A percentile compares a stretch with the other conserved stretches of the same genome.
phyloP scores from a whole-genome alignment of 2,329 filamentous ascomycete genomes.

The Beauveria medogensis region DNA sequence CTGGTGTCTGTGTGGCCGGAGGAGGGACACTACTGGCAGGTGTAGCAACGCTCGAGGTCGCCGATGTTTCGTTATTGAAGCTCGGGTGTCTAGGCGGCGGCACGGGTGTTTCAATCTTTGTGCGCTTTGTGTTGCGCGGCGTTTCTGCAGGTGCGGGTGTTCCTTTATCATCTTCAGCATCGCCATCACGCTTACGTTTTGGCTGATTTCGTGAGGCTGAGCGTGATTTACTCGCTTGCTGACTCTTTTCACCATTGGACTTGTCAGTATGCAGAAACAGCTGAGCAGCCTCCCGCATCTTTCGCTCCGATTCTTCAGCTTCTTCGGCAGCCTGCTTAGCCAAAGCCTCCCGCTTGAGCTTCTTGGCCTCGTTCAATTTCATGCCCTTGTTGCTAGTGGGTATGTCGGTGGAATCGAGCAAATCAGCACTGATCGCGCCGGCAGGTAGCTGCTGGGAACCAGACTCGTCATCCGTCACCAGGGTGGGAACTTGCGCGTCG shows the following conservation, averaged over 20 bases:
- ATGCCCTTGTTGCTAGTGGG: conserved; percentile 64
- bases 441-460: conserved; percentile 46
- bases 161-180: conserved; percentile 23
- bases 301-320: conserved; percentile 48
- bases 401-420: conserved; percentile 51
- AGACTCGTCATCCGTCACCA: conserved; percentile 39
- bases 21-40: conserved; percentile 11
- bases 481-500: conserved; percentile 30
- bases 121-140: conserved; percentile 40
- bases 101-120: conserved; percentile 50
- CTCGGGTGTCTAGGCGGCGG: conserved; percentile 34
- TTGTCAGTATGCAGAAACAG: conserved; percentile 29
- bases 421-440: conserved; percentile 51
- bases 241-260: conserved; percentile 15
- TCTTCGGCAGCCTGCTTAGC: conserved; percentile 55
- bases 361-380: conserved; percentile 72
- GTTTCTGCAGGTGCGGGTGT: conserved; percentile 21
- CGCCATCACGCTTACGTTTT: conserved; percentile 39
- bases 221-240: conserved; percentile 21
- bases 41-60: conserved; percentile 12
- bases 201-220: conserved; percentile 25
- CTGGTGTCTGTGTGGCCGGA: conserved; percentile 32
- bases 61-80: conserved; percentile 22
- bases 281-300: conserved; percentile 41
- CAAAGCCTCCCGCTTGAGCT: conserved; percentile 59